Evolutionary conservation across 345 rosid species (phyloP), one percentile per base, ranked within the genome.

Genomic region (Populus ilicifolia): DNA sequence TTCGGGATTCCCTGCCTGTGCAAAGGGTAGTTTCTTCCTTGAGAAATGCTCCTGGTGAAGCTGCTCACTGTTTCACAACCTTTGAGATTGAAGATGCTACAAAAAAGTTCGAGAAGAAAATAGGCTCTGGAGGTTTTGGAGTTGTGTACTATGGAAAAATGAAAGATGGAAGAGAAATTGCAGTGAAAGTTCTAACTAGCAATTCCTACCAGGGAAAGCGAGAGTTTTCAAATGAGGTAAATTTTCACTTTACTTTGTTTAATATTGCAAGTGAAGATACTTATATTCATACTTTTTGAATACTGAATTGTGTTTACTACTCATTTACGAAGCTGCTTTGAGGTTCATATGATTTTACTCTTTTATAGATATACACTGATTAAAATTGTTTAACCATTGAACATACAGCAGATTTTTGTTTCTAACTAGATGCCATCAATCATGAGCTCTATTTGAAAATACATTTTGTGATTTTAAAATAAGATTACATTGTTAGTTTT

Each of bases 81-180:
- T 25, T 83, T 54, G 98, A 96, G 84, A 91, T 96, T 8, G 88
- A 91, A 83, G 94, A 89, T 70, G 96, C 97, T 67, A 96, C 99
- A 3, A 89, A 76, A 17, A 84, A 78, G 11, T 84, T 94, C 17
- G 98, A 90, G 89, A 91, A 82, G 89, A 96, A 90, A 86, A 89
- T 96, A 56, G 99, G 98, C 33, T 94, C 99, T 0, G 98, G 99
- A 73, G 99, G 99, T 75, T 96, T 96, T 82, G 99, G 99, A 73
- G 88, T 91, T 7, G 98, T 96, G 8, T 92, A 83, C 85, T 92
- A 96, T 33, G 99, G 99, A 78, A 87, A 85, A 89, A 62, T 91
- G 83, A 86, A 83, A 70, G 97, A 96, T 75, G 99, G 91, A 75
- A 94, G 85, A 80, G 99, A 96, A 90, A 96, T 96, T 75, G 99